These are phyloP conservation scores for Sporormia fimetaria DNA, from an alignment of 495 filamentous ascomycete genomes.

Conservation along the genomic window DNA sequence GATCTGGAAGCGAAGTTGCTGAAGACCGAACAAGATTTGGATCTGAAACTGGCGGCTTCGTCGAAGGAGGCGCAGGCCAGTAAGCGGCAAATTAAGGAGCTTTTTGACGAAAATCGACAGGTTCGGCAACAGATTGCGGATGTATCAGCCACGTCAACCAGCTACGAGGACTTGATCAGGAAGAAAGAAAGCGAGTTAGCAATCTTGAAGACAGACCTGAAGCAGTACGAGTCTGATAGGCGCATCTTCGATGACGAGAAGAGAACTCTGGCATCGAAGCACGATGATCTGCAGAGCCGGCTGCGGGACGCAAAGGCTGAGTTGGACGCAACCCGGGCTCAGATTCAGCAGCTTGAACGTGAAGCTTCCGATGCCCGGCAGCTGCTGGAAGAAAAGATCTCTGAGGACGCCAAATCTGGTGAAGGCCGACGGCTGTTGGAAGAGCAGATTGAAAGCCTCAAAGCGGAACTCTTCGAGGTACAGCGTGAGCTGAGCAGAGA, in stretches of 20 bases:
- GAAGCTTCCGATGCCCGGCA: slow-evolving; percentile 82
- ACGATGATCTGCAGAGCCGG: slow-evolving; percentile 65
- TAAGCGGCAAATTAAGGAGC: slow-evolving; percentile 58
- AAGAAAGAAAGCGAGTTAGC: slow-evolving; percentile 90
- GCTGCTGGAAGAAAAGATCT: slow-evolving; percentile 75
- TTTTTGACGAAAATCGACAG: slow-evolving; percentile 70
- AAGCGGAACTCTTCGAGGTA: slow-evolving; percentile 68
- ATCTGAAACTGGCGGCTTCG: slow-evolving; percentile 71
- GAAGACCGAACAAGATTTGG: slow-evolving; percentile 78
- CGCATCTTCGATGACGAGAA: slow-evolving; percentile 66
- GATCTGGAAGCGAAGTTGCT: slow-evolving; percentile 78
- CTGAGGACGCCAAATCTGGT: slow-evolving; percentile 65
- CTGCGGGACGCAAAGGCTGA: slow-evolving; percentile 81
- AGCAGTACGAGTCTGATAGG: slow-evolving; percentile 66
- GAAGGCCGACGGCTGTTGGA: slow-evolving; percentile 79
- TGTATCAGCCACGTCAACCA: slow-evolving; percentile 80
- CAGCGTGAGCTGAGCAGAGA: slow-evolving; percentile 86
- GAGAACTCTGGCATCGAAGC: slow-evolving; percentile 52
- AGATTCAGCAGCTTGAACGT: slow-evolving; percentile 70
- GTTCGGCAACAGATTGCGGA: slow-evolving; percentile 77
- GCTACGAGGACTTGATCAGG: slow-evolving; percentile 84
- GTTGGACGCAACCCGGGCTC: slow-evolving; percentile 71
- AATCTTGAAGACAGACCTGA: slow-evolving; percentile 70
- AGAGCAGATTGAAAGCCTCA: slow-evolving; percentile 75
- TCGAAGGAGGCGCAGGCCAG: slow-evolving; percentile 70